Evolutionary conservation across 345 rosid genomes (phyloP).

Genomic region (Syzygium aqueum): DNA sequence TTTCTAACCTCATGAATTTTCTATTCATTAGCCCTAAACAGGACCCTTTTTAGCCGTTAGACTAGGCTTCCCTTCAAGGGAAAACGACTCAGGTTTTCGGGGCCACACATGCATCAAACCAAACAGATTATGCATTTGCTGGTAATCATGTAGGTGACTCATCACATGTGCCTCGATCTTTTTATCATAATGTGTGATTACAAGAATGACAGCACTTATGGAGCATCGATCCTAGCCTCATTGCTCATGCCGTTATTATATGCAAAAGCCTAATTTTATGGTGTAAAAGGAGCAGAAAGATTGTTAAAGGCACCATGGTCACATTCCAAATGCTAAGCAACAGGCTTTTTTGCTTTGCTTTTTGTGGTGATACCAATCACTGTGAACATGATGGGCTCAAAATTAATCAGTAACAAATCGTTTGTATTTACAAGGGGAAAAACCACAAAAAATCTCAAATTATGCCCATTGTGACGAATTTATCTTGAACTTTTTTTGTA

Average conservation of each 20-base stretch:
- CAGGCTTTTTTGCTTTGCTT: not conserved
- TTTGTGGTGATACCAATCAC: not conserved
- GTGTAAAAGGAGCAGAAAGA: slow-evolving; percentile 10
- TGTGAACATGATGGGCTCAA: not conserved
- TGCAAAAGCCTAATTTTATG: slow-evolving; percentile 32
- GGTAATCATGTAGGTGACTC: not conserved
- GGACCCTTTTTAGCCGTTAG: not conserved
- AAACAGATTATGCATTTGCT: not conserved
- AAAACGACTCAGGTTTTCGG: not conserved
- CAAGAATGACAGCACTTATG: not conserved
- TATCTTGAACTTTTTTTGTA: too few relatives aligned
- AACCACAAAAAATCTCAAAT: too few relatives aligned
- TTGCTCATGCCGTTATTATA: slow-evolving; percentile 5
- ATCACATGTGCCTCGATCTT: not conserved
- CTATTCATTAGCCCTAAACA: not conserved
- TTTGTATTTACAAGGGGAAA: not conserved
- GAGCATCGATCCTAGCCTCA: not conserved
- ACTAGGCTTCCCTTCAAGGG: not conserved
- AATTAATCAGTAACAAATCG: not conserved
- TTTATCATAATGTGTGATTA: not conserved
- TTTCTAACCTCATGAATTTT: not conserved
- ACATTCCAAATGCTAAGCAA: not conserved
- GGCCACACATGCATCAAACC: not conserved
- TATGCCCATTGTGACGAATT: too few relatives aligned
- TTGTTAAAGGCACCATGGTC: not conserved